Evolutionary conservation across 2,329 filamentous ascomycete genomes (phyloP).

Genomic region (Xylariales sp.): DNA sequence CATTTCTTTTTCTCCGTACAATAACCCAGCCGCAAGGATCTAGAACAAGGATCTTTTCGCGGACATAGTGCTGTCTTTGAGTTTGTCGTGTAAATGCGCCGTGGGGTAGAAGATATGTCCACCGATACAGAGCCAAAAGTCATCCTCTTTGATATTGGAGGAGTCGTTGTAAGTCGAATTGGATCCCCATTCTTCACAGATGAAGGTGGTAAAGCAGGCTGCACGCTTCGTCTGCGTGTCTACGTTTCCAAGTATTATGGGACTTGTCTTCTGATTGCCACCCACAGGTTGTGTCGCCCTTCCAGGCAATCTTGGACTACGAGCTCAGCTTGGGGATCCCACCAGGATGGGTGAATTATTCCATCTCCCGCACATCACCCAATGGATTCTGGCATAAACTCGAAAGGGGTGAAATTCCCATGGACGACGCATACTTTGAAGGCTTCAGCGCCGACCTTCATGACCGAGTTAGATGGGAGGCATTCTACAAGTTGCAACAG

Average conservation of each 20-base stretch:
- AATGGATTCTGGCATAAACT: constrained; percentile 83
- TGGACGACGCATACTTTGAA: constrained; percentile 71
- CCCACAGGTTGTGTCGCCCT: constrained; percentile 76
- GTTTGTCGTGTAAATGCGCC: too few relatives aligned
- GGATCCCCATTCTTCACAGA: too few relatives aligned
- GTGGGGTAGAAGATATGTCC: constrained; percentile 30
- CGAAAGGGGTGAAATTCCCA: constrained; percentile 75
- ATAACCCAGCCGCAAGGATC: too few relatives aligned
- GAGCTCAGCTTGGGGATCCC: constrained; percentile 74
- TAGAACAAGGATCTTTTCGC: too few relatives aligned
- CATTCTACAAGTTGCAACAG: constrained; percentile 50
- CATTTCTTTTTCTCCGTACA: too few relatives aligned
- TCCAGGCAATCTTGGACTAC: constrained; percentile 90
- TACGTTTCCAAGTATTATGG: background rate
- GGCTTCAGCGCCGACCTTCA: constrained; percentile 74
- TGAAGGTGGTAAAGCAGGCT: too few relatives aligned
- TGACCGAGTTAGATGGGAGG: constrained; percentile 61
- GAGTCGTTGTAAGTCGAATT: constrained; percentile 84
- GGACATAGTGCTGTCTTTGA: too few relatives aligned
- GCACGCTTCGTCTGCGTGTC: too few relatives aligned
- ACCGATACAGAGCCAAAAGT: constrained; percentile 58
- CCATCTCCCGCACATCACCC: constrained; percentile 74
- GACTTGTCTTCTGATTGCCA: background rate
- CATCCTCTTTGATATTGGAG: constrained; percentile 90
- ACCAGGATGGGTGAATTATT: constrained; percentile 85